Base-by-base conservation (phyloP, 768 basidiomycete genomes). In the Kwoniella heveanensis region DNA sequence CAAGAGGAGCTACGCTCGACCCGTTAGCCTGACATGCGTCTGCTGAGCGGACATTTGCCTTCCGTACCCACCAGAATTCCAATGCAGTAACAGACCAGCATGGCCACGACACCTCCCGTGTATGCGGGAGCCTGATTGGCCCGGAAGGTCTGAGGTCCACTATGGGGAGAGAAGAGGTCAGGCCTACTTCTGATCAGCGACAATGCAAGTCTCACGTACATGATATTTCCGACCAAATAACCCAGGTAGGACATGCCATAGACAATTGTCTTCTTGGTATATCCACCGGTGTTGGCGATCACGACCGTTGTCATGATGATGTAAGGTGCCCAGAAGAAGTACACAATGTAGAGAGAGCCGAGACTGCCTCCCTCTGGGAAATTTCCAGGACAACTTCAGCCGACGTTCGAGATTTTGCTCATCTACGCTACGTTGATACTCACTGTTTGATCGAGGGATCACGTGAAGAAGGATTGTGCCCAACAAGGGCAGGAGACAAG, bases 321-420 rank as follows among this genome's bases (percentile, higher is more conserved):
- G 56, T 72, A 72, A 1, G 71, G 67, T 1, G 60, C 72, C 73
- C 73, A 68, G 65, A 70, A 67, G 30, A 50, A 62, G 57, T 66
- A 71, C 27, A 67, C 27, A 25, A 72, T 36, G 25, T 10, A 56
- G 8, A 56, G 17, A 2, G 36, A 36, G n/a, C 36, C 54, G 15
- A 56, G 54, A 21, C 36, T 39, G 26, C 36, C 54, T 17, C 54
- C 54, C n/a, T 56, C 51, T 52, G 26, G 7, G 21, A 7, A n/a
- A n/a, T n/a, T n/a, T n/a, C n/a, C n/a, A n/a, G n/a, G n/a, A n/a
- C n/a, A n/a, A n/a, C n/a, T n/a, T n/a, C n/a, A n/a, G n/a, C n/a
- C n/a, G n/a, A n/a, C n/a, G n/a, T n/a, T n/a, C n/a, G n/a, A n/a
- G n/a, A n/a, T n/a, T n/a, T n/a, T n/a, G n/a, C n/a, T n/a, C n/a